Base-by-base conservation (phyloP, 2,329 filamentous ascomycete genomes). In the Rutstroemia sp. region DNA sequence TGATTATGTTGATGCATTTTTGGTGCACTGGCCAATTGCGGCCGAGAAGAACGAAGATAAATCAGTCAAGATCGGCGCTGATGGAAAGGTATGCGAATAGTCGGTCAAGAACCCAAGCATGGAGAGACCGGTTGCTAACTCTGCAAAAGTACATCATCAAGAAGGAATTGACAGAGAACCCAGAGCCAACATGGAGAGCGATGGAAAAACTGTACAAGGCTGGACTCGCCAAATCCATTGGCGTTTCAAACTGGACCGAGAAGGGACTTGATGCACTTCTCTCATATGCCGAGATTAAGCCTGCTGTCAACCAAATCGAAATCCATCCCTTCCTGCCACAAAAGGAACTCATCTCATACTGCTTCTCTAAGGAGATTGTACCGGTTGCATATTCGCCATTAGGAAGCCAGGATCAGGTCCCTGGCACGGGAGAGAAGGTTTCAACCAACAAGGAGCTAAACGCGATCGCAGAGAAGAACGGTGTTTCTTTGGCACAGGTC, bases 1-100 rank as follows among this genome's bases (percentile, higher is more conserved):
- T 49, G 85, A 90, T 62, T 92, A 94, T 69, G 79, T 95, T 8
- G 90, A 95, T 70, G 75, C 92, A 54, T 90, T 82, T 69, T 78
- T 95, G 34, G 80, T 95, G 75, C 90, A 95, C 75, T 94, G 89
- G 88, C 87, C 88, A 4, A 76, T 75, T 89, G 55, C 83, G 82
- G 56, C 83, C 88, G 82, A 92, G 90, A 90, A 83, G 71, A 82
- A 82, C 48, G 74, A 81, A 18, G 85, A 92, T 67, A 70, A 89
- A 69, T 85, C 81, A 67, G 63, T 71, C 42, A 74, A 75, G 53
- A 69, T 79, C 58, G 77, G 76, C 42, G 64, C 74, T 46, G 75
- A 80, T 70, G 77, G 76, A 55, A 79, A 79, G 71, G 75, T 77
- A 68, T 42, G 45, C 50, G 38, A 30, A 52, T 19, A 37, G 2